Conservation (phyloP, 768 basidiomycete genomes). For the Trametes villosa region DNA sequence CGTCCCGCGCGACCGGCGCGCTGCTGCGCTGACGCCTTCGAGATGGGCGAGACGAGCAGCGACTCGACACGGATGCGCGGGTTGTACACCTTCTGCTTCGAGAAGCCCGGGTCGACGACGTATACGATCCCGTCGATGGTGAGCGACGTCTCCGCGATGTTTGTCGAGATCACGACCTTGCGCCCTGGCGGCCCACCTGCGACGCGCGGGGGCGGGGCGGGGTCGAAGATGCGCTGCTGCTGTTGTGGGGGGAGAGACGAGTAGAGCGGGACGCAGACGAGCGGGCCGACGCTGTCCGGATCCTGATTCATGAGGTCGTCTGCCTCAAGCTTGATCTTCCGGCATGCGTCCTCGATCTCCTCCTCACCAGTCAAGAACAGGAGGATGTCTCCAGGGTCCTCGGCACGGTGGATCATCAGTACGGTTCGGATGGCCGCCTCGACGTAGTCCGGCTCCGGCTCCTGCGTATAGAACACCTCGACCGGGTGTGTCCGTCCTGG, state of each 20-base stretch:
- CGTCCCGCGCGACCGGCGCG: conserved; percentile 95
- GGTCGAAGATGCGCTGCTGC: conserved; percentile 96
- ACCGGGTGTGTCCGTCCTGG: conserved; percentile 73
- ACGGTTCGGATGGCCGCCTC: conserved; percentile 97
- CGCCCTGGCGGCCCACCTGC: conserved; percentile 81
- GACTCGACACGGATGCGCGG: conserved; percentile 96
- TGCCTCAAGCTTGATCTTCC: conserved; percentile 90
- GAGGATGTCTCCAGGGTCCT: conserved; percentile 90
- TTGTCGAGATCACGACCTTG: conserved; percentile 94
- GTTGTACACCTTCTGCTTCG: conserved; percentile 98
- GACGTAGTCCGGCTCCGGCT: conserved; percentile 94
- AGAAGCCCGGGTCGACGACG: conserved; percentile 97
- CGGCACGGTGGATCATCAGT: conserved; percentile 95
- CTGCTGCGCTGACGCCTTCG: conserved; percentile 96
- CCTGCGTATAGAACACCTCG: conserved; percentile 92
- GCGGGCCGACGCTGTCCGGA: conserved; percentile 78
- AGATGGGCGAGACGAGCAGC: conserved; percentile 91
- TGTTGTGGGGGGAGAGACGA: conserved; percentile 93
- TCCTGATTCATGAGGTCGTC: conserved; percentile 79
- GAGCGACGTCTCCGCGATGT: conserved; percentile 96
- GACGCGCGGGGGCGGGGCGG: conserved; percentile 66
- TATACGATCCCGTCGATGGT: conserved; percentile 99
- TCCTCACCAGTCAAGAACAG: conserved; percentile 98
- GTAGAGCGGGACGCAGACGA: conserved; percentile 91
- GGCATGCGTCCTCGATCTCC: conserved; percentile 95